Conservation (phyloP, 441 rosid genomes). For the Cnidoscolus chayamansa region DNA sequence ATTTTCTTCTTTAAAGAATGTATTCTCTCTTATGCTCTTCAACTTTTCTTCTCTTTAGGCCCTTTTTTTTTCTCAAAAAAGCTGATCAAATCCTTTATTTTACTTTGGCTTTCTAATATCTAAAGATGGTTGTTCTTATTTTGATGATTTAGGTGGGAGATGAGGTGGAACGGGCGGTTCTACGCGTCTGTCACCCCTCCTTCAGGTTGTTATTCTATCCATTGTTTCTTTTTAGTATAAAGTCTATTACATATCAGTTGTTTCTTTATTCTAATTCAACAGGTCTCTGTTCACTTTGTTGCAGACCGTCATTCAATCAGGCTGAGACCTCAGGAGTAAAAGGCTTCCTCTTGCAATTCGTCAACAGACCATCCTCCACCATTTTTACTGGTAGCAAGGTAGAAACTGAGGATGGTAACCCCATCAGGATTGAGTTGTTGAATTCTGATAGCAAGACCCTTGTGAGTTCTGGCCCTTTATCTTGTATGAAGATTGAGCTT, state of each 20-base stretch:
- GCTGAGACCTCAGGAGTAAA: conserved; percentile 30
- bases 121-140: conserved; percentile 2
- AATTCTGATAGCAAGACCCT: conserved; percentile 39
- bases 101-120: background rate
- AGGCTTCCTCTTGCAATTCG: conserved; percentile 43
- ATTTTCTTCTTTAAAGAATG: conserved; percentile 2
- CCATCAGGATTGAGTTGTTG: conserved; percentile 40
- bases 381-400: conserved; percentile 56
- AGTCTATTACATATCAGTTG: too few species aligned
- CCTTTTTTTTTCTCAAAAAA: background rate
- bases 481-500: conserved; percentile 53
- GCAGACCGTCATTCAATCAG: conserved; percentile 34
- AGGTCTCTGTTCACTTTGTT: background rate
- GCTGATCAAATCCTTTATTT: background rate
- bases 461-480: conserved; percentile 40
- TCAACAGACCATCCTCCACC: conserved; percentile 29
- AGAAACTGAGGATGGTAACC: conserved; percentile 38
- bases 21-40: too few species aligned
- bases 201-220: conserved; percentile 39
- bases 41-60: too few species aligned
- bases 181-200: conserved; percentile 19
- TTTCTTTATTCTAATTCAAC: background rate
- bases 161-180: conserved; percentile 39
- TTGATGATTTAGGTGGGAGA: conserved; percentile 49
- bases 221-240: background rate